Base-by-base conservation (phyloP, 75 land plant species). In the Isoetes taiwanensis region DNA sequence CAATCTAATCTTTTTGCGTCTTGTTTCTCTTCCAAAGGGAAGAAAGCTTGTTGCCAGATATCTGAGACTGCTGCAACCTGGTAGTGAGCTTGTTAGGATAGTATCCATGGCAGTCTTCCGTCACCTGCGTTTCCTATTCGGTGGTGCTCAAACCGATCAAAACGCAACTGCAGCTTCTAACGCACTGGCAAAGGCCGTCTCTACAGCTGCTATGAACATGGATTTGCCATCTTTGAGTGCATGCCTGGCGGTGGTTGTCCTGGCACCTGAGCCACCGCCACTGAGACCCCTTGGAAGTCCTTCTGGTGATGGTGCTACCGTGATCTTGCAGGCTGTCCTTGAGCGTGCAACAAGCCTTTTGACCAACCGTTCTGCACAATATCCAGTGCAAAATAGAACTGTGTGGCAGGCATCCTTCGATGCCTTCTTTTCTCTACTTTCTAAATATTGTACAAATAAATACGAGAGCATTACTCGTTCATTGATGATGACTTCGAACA, bases 71-170 rank as follows among this genome's bases (percentile, higher is more conserved):
- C 79, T 86, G 17, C 35, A 57, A 23, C 81, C 73, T 19, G 74
- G 76, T 1, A 77, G 76, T 58, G 82, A 82, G 52, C 81, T 86
- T 25, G 66, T 70, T 14, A 69, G 78, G 5, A 61, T 90, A 21
- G 84, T 86, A 17, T 82, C 73, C 63, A 90, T 83, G 93, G 88
- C 82, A 35, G 80, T 90, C 19, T 90, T 86, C 52, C 80, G 93
- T 14, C 93, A 90, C 55, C 56, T 86, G 33, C 72, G 87, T 41
- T 90, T 82, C 46, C 63, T 86, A 32, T 83, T 83, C 70, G 83
- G 80, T 59, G 70, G 68, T 10, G 56, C 70, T 3, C 77, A 77
- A 14, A 54, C 78, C 2, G 81, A 87, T 64, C 50, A 71, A 10
- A 59, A 73, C 30, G 64, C 84, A 34, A 58, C 79, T 3, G 80